phyloP scores from a whole-genome alignment of 2,329 filamentous ascomycete species.

The Pseudophaeomoniella oleicola region DNA sequence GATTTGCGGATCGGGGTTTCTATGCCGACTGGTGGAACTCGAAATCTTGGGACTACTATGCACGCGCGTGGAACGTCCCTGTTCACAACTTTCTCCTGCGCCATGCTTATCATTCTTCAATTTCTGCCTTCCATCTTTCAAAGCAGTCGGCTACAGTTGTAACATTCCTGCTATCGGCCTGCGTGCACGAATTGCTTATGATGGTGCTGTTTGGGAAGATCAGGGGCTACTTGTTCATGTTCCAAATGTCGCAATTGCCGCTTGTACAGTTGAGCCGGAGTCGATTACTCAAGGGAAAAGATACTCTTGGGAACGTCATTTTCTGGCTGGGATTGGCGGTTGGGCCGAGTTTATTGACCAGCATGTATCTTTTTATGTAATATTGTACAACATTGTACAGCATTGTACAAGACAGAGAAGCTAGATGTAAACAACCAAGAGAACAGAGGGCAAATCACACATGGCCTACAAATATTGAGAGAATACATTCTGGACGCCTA shows the following conservation, averaged over 20 bases:
- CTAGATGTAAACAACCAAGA: background rate
- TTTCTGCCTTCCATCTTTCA: slow-evolving; percentile 56
- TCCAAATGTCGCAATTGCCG: slow-evolving; percentile 63
- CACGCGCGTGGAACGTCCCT: slow-evolving; percentile 68
- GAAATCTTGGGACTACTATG: slow-evolving; percentile 59
- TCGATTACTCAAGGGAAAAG: slow-evolving; percentile 46
- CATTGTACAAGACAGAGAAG: too few relatives aligned
- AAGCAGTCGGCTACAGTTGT: slow-evolving; percentile 59
- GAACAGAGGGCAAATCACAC: background rate
- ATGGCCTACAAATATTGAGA: too few relatives aligned
- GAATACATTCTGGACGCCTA: too few relatives aligned
- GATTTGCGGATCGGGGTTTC: slow-evolving; percentile 64
- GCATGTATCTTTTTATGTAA: slow-evolving; percentile 34
- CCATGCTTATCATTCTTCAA: slow-evolving; percentile 66
- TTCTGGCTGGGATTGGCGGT: slow-evolving; percentile 73
- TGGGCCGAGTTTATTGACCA: slow-evolving; percentile 50
- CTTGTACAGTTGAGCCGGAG: slow-evolving; percentile 54
- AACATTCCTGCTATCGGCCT: slow-evolving; percentile 58
- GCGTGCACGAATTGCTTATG: slow-evolving; percentile 65
- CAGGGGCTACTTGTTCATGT: slow-evolving; percentile 55
- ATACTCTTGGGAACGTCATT: slow-evolving; percentile 54
- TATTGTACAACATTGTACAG: background rate
- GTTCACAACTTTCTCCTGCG: slow-evolving; percentile 65
- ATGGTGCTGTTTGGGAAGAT: slow-evolving; percentile 68
- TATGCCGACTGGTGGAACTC: slow-evolving; percentile 50